These are phyloP conservation scores for Didymella glomerata DNA, from an alignment of 2,329 filamentous ascomycete species.

Conservation along the genomic window DNA sequence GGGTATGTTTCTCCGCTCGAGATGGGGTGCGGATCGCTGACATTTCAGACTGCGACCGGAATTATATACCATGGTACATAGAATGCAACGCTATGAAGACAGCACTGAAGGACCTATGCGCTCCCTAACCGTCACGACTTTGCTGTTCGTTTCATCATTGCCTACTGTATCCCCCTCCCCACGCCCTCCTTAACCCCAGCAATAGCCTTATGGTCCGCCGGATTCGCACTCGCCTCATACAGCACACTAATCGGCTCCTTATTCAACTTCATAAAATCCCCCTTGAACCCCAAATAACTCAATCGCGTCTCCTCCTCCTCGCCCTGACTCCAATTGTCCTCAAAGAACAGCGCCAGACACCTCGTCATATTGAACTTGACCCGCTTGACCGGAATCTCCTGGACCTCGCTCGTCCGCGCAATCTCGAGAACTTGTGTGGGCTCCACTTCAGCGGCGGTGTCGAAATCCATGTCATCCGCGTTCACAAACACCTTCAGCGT, in stretches of 20 bases:
- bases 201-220: conserved; percentile 76
- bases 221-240: conserved; percentile 94
- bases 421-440: conserved; percentile 81
- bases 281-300: conserved; percentile 89
- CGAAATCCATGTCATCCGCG: conserved; percentile 78
- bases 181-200: conserved; percentile 50
- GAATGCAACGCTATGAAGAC: too few species aligned
- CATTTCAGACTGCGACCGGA: too few species aligned
- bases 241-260: conserved; percentile 84
- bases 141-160: too few species aligned
- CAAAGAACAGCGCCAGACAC: conserved; percentile 83
- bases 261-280: conserved; percentile 88
- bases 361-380: conserved; percentile 88
- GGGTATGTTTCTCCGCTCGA: too few species aligned
- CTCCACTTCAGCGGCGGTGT: conserved; percentile 71
- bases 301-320: conserved; percentile 82
- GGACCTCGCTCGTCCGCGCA: conserved; percentile 79
- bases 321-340: conserved; percentile 82
- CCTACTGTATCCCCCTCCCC: conserved; percentile 47
- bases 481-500: conserved; percentile 90
- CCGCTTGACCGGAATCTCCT: conserved; percentile 88
- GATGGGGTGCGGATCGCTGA: too few species aligned
- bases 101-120: too few species aligned
- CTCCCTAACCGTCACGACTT: too few species aligned
- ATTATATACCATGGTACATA: too few species aligned